phyloP scores from a whole-genome alignment of 1,284 basidiomycete genomes.

The Dichomitus squalens region DNA sequence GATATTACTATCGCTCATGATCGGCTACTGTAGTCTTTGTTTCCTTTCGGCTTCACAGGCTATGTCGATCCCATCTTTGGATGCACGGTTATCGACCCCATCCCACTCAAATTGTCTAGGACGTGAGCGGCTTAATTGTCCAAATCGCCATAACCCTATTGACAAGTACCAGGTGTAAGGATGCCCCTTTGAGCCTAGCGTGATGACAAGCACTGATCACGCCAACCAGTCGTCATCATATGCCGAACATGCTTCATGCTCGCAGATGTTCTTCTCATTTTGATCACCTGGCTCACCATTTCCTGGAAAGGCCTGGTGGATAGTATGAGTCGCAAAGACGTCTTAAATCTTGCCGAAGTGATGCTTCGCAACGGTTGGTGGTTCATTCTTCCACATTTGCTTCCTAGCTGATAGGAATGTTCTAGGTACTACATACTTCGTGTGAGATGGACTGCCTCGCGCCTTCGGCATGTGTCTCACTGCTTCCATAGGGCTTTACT shows the following conservation, averaged over 20 bases:
- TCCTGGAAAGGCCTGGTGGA: background rate
- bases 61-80: background rate
- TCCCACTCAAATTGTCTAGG: background rate
- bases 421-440: background rate
- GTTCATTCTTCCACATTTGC: no score
- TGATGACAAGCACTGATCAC: background rate
- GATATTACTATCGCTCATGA: no score
- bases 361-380: background rate
- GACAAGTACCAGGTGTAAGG: background rate
- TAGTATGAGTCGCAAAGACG: background rate
- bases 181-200: no score
- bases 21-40: background rate
- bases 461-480: no score
- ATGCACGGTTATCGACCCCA: background rate
- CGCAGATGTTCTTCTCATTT: background rate
- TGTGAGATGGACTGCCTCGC: background rate
- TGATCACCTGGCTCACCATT: background rate
- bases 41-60: background rate
- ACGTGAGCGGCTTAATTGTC: background rate
- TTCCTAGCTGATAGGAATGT: background rate
- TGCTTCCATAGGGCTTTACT: background rate
- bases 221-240: constrained; percentile 1
- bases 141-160: background rate
- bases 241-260: background rate
- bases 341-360: background rate